Evolutionary conservation across 257 asterid species (phyloP), one percentile per base, ranked within the genome.

Genomic region (Petrea volubilis): DNA sequence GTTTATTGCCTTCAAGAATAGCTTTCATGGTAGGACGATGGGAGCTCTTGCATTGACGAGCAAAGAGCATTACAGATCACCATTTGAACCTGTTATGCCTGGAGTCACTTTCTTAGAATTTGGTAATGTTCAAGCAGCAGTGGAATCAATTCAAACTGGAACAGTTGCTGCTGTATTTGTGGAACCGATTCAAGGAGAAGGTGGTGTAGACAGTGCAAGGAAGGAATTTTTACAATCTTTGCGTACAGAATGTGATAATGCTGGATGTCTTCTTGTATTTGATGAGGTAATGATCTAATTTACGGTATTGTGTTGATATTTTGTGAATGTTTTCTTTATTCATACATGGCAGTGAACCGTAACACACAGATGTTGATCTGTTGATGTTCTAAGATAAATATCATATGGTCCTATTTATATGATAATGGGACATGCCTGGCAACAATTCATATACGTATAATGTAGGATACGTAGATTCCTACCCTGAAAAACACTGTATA

Each of bases 101-200:
- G 90, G 91, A 67, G 91, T 85, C 36, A 82, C 83, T 56, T 82
- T 88, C 75, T 55, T 84, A 56, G 80, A 85, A 67, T 85, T 86
- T 62, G 95, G 90, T 23, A 64, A 86, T 75, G 62, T 44, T 41
- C 62, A 82, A 78, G 87, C 84, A 53, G 83, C 90, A n/a, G 78
- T 57, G 10, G 80, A 88, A 33, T 28, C 83, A 64, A 83, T 88
- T 53, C 73, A 60, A 46, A 76, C 81, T 70, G 87, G 86, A 14
- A 88, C 67, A 60, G 66, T 82, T 53, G 95, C 95, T 47, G 95
- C 88, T 1, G 91, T 88, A 17, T 88, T 88, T 78, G 88, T 85
- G 63, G 95, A 88, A 65, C 95, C 91, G 17, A 70, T 88, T 67
- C 91, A 87, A 68, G 94, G 94, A 56, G 91, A 87, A 75, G 91